These are phyloP conservation scores for Hanseniaspora lindneri DNA, from an alignment of 805 yeast genomes.

Conservation along the genomic window DNA sequence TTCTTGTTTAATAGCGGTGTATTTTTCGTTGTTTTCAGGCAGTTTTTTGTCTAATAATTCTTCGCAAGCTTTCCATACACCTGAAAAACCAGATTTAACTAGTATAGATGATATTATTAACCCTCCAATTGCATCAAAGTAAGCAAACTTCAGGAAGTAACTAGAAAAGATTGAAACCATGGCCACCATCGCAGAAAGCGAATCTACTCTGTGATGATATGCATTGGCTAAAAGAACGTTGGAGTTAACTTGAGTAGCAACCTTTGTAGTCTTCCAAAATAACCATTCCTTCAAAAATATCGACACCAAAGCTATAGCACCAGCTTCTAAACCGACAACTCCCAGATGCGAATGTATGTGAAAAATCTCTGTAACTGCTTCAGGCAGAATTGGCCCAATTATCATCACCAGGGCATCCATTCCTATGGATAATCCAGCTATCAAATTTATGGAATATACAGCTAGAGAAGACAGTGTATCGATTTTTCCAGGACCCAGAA, in stretches of 20 bases:
- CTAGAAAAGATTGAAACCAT: slow-evolving; percentile 79
- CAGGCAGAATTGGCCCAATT: slow-evolving; percentile 56
- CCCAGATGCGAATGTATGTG: slow-evolving; percentile 33
- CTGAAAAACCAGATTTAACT: slow-evolving; percentile 71
- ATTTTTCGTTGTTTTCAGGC: slow-evolving; percentile 39
- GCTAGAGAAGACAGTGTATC: slow-evolving; percentile 87
- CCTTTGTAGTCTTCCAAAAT: slow-evolving; percentile 65
- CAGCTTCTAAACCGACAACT: slow-evolving; percentile 70
- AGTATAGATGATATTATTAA: slow-evolving; percentile 70
- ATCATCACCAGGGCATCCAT: slow-evolving; percentile 66
- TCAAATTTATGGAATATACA: slow-evolving; percentile 67
- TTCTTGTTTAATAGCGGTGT: slow-evolving; percentile 32
- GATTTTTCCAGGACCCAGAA: slow-evolving; percentile 80
- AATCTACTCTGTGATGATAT: slow-evolving; percentile 96
- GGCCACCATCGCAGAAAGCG: slow-evolving; percentile 84
- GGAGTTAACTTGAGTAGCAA: slow-evolving; percentile 68
- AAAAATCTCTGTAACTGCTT: slow-evolving; percentile 43
- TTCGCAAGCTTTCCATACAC: slow-evolving; percentile 53
- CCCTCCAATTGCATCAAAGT: slow-evolving; percentile 92
- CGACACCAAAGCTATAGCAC: slow-evolving; percentile 89
- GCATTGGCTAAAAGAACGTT: slow-evolving; percentile 92
- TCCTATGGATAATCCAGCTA: slow-evolving; percentile 86
- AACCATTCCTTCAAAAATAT: slow-evolving; percentile 81
- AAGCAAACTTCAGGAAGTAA: slow-evolving; percentile 58
- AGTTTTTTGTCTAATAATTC: slow-evolving; percentile 72